These are phyloP conservation scores for Penicillium vulpinum DNA, from an alignment of 2,329 filamentous ascomycete species.

Conservation along the genomic window DNA sequence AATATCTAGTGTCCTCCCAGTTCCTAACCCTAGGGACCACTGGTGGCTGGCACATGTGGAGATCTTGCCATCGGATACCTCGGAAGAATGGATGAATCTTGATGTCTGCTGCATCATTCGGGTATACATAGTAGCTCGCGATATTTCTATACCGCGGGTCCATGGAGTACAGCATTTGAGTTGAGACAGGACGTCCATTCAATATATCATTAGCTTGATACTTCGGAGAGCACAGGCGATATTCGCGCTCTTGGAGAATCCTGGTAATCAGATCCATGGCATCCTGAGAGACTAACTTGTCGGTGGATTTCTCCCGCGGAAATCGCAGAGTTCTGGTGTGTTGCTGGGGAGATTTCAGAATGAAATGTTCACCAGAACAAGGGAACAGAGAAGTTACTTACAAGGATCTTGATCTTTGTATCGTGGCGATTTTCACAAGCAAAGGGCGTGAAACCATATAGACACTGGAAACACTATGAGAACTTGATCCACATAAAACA, in stretches of 20 bases:
- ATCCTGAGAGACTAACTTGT: constrained; percentile 62
- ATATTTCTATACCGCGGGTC: constrained; percentile 41
- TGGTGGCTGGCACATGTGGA: constrained; percentile 71
- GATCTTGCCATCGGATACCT: constrained; percentile 71
- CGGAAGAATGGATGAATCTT: constrained; percentile 85
- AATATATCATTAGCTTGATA: constrained; percentile 68
- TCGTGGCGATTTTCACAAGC: constrained; percentile 75
- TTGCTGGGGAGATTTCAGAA: constrained; percentile 51
- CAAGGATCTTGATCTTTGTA: constrained; percentile 83
- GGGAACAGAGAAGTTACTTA: constrained; percentile 42
- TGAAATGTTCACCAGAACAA: constrained; percentile 17
- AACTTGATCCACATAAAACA: background rate
- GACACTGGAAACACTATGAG: constrained; percentile 55
- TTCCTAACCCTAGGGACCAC: constrained; percentile 73
- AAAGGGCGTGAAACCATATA: constrained; percentile 91
- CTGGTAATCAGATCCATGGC: constrained; percentile 75
- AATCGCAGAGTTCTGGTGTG: constrained; percentile 71
- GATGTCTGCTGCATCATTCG: constrained; percentile 84
- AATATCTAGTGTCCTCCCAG: constrained; percentile 80
- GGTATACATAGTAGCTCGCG: constrained; percentile 68
- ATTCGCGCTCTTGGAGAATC: constrained; percentile 72
- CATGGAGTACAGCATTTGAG: constrained; percentile 34
- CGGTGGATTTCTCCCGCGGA: constrained; percentile 57
- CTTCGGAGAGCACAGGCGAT: constrained; percentile 71
- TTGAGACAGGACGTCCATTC: constrained; percentile 32